Evolutionary conservation across 495 filamentous ascomycete species (phyloP).

Genomic region (Aspergillus conjunctus): DNA sequence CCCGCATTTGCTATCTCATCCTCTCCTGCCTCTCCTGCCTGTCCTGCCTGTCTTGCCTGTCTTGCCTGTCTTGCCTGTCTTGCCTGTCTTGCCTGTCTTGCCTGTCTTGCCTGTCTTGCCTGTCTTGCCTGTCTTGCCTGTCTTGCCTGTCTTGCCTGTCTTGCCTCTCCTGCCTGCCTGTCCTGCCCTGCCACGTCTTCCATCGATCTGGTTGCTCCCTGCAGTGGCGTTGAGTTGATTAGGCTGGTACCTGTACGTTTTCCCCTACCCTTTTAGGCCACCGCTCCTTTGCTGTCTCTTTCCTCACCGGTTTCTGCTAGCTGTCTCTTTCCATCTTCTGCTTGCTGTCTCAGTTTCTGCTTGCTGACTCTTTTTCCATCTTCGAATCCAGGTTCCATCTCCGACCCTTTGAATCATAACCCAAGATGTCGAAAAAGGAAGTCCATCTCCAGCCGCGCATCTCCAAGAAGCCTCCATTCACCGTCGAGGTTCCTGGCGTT

Average conservation of each 20-base stretch:
- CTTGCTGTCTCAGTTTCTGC: constrained; percentile 2
- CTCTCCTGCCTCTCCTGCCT: constrained; percentile 44
- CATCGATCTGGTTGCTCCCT: background rate
- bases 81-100: too few species aligned
- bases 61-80: background rate
- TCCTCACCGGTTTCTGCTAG: constrained; percentile 10
- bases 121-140: too few species aligned
- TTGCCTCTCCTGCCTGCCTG: constrained; percentile 44
- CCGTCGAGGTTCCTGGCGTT: constrained; percentile 74
- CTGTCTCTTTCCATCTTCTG: constrained; percentile 14
- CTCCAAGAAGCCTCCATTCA: constrained; percentile 63
- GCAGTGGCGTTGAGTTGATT: background rate
- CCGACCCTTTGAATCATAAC: constrained; percentile 13
- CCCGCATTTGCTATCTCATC: constrained; percentile 13
- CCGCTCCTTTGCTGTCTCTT: constrained; percentile 22
- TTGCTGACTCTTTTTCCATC: background rate
- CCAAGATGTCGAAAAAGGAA: constrained; percentile 52
- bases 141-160: too few species aligned
- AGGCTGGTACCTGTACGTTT: constrained; percentile 4
- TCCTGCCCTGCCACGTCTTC: background rate
- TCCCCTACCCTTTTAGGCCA: background rate
- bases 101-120: too few species aligned
- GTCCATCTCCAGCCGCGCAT: constrained; percentile 64
- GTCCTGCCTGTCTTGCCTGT: background rate
- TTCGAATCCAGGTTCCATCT: background rate